Evolutionary conservation across 805 yeast genomes (phyloP).

Genomic region (Brettanomyces nanus): DNA sequence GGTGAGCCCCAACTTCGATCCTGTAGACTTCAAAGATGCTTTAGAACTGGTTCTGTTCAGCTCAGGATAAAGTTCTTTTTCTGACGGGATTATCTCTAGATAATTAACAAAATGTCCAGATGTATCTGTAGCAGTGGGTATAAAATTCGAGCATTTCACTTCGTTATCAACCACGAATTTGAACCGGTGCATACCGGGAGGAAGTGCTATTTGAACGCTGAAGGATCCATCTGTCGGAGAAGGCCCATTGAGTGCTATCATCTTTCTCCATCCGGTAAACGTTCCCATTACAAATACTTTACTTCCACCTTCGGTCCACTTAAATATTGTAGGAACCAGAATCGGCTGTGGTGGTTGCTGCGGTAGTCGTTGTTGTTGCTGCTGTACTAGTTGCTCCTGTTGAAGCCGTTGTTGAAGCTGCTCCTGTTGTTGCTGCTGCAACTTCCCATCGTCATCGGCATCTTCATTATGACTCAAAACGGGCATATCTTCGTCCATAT

Average conservation of each 20-base stretch:
- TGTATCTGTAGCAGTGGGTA: constrained; percentile 96
- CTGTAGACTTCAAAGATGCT: constrained; percentile 32
- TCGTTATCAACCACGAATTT: constrained; percentile 93
- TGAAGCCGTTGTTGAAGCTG: constrained; percentile 5
- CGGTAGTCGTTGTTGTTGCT: constrained; percentile 6
- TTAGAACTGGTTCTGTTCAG: constrained; percentile 19
- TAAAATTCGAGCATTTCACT: constrained; percentile 73
- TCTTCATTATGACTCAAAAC: constrained; percentile 1
- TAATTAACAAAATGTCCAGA: constrained; percentile 94
- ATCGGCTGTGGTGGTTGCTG: constrained; percentile 14
- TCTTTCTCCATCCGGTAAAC: constrained; percentile 96
- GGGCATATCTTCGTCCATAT: constrained; percentile 40
- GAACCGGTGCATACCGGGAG: constrained; percentile 88
- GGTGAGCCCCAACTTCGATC: constrained; percentile 56
- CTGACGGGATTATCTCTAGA: constrained; percentile 51
- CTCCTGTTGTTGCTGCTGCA: constrained; percentile 11
- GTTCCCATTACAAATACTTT: constrained; percentile 96
- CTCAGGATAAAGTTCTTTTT: constrained; percentile 20
- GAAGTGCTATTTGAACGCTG: constrained; percentile 65
- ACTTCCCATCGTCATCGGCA: constrained; percentile 16
- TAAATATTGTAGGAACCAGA: constrained; percentile 53
- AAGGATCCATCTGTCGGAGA: constrained; percentile 45
- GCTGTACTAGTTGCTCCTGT: constrained; percentile 4
- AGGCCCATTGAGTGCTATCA: constrained; percentile 71
- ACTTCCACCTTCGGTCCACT: constrained; percentile 95